Evolutionary conservation across 2,329 filamentous ascomycete species (phyloP), one percentile per base, ranked within the genome.

Genomic region (Pseudogymnoascus sp.): DNA sequence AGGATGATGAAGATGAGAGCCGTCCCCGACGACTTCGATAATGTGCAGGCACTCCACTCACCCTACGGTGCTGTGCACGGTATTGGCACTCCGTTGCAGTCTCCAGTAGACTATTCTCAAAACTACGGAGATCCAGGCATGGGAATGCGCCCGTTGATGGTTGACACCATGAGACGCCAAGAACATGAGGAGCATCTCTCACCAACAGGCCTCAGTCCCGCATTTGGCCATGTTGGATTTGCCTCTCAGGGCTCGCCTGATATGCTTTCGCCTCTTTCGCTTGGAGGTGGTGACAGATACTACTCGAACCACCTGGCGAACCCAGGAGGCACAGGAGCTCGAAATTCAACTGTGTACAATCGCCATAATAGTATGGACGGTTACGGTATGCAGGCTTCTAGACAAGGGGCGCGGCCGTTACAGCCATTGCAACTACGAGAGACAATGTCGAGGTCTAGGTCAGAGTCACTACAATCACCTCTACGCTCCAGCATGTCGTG

Each of bases 1-100:
- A 81, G 85, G 63, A 87, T 89, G 82, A 85, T 89, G 71, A 87
- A 87, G 74, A 89, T 88, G 84, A 80, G 86, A 62, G 86, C 87
- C 3, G 84, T 89, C 3, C 87, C 87, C 7, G 86, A 89, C 66
- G 85, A 86, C 67, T 89, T 89, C 65, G 86, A 89, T 72, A 89
- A 87, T 67, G 80, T 89, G 2, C 84, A 88, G 70, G 87, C 86
- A 12, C 76, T 89, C 14, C 87, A 89, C 71, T 87, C 84, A 18
- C 84, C 84, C 3, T 88, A 88, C 65, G 58, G 58, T 25, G 85
- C 85, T 18, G 71, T 73, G 16, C 72, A 74, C 61, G 70, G 69
- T 12, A 69, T 74, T 63, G 69, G 70, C 28, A 70, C 72, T 23
- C 69, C 71, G 18, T 69, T 73, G 69, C 69, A 71, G 61, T 71